These are phyloP conservation scores for Trypanosoma caninum DNA, from an alignment of 208 protist genomes.

Conservation along the genomic window DNA sequence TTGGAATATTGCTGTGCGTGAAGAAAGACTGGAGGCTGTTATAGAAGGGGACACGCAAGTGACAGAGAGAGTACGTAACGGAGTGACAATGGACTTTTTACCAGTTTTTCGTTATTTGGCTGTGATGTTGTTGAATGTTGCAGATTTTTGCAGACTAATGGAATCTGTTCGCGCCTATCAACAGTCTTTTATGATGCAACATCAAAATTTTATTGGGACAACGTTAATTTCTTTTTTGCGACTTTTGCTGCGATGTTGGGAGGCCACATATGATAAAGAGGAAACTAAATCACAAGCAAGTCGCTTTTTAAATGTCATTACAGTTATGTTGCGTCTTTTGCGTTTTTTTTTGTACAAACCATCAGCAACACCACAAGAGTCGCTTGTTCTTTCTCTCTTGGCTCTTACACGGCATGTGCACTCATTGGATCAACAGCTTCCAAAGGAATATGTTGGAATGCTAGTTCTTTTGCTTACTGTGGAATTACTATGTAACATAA, in stretches of 20 bases:
- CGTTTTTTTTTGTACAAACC: slow-evolving; percentile 67
- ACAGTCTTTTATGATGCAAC: slow-evolving; percentile 25
- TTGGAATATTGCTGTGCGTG: slow-evolving; percentile 34
- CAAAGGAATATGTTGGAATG: slow-evolving; percentile 66
- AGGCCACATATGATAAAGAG: slow-evolving; percentile 16
- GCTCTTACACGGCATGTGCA: slow-evolving; percentile 45
- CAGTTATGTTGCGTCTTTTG: slow-evolving; percentile 48
- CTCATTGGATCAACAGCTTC: slow-evolving; percentile 40
- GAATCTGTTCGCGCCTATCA: slow-evolving; percentile 40
- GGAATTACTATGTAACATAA: slow-evolving; percentile 73
- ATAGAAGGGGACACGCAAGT: slow-evolving; percentile 8
- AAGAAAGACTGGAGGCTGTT: slow-evolving; percentile 14
- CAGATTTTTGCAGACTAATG: slow-evolving; percentile 54
- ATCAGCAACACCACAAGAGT: slow-evolving; percentile 8
- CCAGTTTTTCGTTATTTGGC: slow-evolving; percentile 60
- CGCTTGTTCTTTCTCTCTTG: slow-evolving; percentile 27
- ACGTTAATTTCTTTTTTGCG: slow-evolving; percentile 63
- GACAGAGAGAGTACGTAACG: background rate
- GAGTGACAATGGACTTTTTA: slow-evolving; percentile 40
- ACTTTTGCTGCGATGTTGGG: slow-evolving; percentile 54
- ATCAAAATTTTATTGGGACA: slow-evolving; percentile 49
- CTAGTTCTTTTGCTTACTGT: slow-evolving; percentile 61
- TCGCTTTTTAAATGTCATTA: slow-evolving; percentile 44
- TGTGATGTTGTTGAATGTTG: slow-evolving; percentile 67
- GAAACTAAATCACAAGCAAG: slow-evolving; percentile 32